These are phyloP conservation scores for Myotisia sp. DNA, from an alignment of 2,329 filamentous ascomycete genomes.

Conservation along the genomic window DNA sequence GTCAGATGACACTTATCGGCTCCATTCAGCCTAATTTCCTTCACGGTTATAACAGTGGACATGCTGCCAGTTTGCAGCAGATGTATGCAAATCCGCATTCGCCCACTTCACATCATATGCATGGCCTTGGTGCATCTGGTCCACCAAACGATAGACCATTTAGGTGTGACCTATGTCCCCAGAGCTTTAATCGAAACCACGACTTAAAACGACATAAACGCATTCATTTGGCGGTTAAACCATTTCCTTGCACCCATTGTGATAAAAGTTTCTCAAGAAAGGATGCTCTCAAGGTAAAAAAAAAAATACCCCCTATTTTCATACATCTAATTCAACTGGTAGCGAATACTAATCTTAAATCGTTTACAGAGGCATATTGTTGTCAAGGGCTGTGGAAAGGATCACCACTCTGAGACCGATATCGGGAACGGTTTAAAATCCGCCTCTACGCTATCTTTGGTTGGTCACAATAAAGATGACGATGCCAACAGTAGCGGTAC, in stretches of 20 bases:
- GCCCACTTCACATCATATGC: constrained; percentile 22
- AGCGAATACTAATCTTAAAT: constrained; percentile 1
- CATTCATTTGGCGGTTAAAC: constrained; percentile 90
- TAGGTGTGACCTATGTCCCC: constrained; percentile 82
- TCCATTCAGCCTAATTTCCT: constrained; percentile 43
- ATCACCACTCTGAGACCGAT: constrained; percentile 8
- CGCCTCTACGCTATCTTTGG: neutral
- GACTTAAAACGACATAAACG: constrained; percentile 91
- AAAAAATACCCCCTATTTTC: constrained; percentile 2
- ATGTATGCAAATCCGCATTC: constrained; percentile 46
- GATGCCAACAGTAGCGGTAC: constrained; percentile 3
- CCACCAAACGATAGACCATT: constrained; percentile 69
- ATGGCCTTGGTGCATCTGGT: constrained; percentile 39
- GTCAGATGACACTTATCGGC: constrained; percentile 57
- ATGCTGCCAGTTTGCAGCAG: constrained; percentile 41
- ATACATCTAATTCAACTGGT: constrained; percentile 11
- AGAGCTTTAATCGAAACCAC: constrained; percentile 92
- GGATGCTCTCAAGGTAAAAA: constrained; percentile 80
- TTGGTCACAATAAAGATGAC: neutral
- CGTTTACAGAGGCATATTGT: constrained; percentile 43
- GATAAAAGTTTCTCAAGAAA: constrained; percentile 96
- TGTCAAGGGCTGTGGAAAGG: constrained; percentile 48
- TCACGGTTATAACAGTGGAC: constrained; percentile 46
- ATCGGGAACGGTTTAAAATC: neutral
- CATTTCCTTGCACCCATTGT: constrained; percentile 79